Base-by-base conservation (phyloP, 2,329 filamentous ascomycete species). In the Trichophyton benhamiae region DNA sequence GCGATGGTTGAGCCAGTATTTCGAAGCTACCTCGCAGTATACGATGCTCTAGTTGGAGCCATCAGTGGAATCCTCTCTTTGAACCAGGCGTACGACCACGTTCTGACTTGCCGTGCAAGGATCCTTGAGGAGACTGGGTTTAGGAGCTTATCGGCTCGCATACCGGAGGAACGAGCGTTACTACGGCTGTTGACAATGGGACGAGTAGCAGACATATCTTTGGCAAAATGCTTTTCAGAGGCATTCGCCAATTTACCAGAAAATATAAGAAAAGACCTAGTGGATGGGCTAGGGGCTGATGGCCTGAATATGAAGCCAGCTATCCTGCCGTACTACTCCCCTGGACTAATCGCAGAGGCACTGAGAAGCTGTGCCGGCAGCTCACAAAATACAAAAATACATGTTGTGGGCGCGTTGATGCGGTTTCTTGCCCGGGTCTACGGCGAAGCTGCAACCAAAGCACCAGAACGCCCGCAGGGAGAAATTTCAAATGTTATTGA, bases 131-230 rank as follows among this genome's bases (percentile, higher is more conserved):
- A 58, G 25, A 13, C 11, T 9, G 55, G 55, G 41, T 44, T 58
- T 17, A 27, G 41, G n/a, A n/a, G 11, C 9, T 17, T 58, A 42
- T 58, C 55, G 25, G 25, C 15, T 30, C 20, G 55, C 11, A 30
- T 25, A 42, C 33, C 55, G 17, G 41, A 6, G 5, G 36, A 58
- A 22, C 55, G 55, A 22, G 11, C 36, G 22, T 44, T 42, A 11
- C 17, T 58, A 42, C 55, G 55, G 13, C 36, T 58, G 15, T 15
- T 58, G 55, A 44, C 55, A 17, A 58, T 58, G 55, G 55, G 55
- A 2, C 17, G 55, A 15, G 55, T 58, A 8, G 33, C 55, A 9
- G 55, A 58, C 44, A n/a, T 11, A 41, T 4, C 13, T 5, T 42
- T 42, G 27, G 55, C 55, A 30, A 36, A 5, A 3, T 58, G 33